Percentiles rank a stretch among this genome's conserved stretches.
These are phyloP conservation scores for Decorospora gaudefroyi DNA, from an alignment of 2,329 filamentous ascomycete genomes.

Conservation along the genomic window DNA sequence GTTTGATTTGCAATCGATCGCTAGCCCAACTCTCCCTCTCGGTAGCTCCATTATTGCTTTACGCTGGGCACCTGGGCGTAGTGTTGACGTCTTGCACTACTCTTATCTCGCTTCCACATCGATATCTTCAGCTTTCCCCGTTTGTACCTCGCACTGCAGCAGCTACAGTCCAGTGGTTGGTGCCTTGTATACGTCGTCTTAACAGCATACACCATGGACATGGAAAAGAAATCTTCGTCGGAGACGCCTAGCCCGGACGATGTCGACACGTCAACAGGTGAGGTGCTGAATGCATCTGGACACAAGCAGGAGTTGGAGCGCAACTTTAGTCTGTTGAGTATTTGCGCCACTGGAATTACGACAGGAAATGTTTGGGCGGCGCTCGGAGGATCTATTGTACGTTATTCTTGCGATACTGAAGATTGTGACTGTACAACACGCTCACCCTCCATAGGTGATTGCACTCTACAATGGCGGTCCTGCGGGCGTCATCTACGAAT, in stretches of 20 bases:
- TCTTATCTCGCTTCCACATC: background rate
- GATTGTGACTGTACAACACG: background rate
- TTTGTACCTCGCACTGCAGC: background rate
- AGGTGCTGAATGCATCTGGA: constrained; percentile 56
- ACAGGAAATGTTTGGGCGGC: constrained; percentile 53
- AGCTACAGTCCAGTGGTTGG: background rate
- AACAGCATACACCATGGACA: constrained; percentile 1
- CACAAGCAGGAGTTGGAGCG: constrained; percentile 58
- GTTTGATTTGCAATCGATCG: constrained; percentile 2
- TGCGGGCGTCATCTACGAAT: constrained; percentile 54
- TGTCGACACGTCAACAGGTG: constrained; percentile 26
- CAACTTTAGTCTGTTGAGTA: constrained; percentile 54
- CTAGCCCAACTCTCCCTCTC: background rate
- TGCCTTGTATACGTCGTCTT: background rate
- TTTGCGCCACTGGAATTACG: constrained; percentile 54
- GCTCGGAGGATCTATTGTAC: constrained; percentile 54
- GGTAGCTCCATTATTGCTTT: background rate
- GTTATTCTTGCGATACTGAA: constrained; percentile 12
- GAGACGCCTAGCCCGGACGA: constrained; percentile 20
- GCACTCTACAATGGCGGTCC: constrained; percentile 54
- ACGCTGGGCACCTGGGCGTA: background rate
- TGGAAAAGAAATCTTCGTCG: constrained; percentile 13
- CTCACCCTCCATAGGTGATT: constrained; percentile 35
- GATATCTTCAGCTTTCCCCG: background rate
- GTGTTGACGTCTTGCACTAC: background rate